Conservation (phyloP, 305 asterid genomes). For the Fraxinus sp. region DNA sequence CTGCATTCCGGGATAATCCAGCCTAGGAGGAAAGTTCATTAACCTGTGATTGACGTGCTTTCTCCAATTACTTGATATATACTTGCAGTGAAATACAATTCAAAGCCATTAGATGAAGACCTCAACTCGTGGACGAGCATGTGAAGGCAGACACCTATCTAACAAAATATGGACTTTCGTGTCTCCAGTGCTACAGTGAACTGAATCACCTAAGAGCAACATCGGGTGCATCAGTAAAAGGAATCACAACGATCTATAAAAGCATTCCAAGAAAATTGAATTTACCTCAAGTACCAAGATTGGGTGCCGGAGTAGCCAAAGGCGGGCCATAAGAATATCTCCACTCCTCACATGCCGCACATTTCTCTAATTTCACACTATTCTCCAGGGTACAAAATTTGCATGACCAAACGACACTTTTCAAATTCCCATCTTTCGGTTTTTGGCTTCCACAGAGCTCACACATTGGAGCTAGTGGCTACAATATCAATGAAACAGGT, state of each 20-base stretch:
- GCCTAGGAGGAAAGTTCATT: not conserved
- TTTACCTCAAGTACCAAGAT: slow-evolving; percentile 59
- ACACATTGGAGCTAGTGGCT: slow-evolving; percentile 79
- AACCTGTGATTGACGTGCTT: not conserved
- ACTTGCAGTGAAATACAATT: not conserved
- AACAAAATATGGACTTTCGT: not conserved
- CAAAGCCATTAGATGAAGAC: not conserved
- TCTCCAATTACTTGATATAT: not conserved
- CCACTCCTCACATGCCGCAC: slow-evolving; percentile 77
- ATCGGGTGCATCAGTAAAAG: slow-evolving; percentile 5
- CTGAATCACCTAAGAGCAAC: not conserved
- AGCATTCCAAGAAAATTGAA: not conserved
- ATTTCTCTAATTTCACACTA: slow-evolving; percentile 53
- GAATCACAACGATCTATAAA: not conserved
- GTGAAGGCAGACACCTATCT: not conserved
- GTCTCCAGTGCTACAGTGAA: not conserved
- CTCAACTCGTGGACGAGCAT: not conserved
- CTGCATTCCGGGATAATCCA: not conserved
- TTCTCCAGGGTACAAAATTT: slow-evolving; percentile 78
- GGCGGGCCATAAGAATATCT: slow-evolving; percentile 79
- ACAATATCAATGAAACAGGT: slow-evolving; percentile 32
- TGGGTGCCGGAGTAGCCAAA: slow-evolving; percentile 52
- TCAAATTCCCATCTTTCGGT: slow-evolving; percentile 46
- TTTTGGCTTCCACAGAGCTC: slow-evolving; percentile 59
- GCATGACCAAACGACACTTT: slow-evolving; percentile 61